Percentiles rank a stretch among this genome's conserved stretches.
phyloP scores from a whole-genome alignment of 495 filamentous ascomycete genomes.

The Parathielavia hyrcaniae region DNA sequence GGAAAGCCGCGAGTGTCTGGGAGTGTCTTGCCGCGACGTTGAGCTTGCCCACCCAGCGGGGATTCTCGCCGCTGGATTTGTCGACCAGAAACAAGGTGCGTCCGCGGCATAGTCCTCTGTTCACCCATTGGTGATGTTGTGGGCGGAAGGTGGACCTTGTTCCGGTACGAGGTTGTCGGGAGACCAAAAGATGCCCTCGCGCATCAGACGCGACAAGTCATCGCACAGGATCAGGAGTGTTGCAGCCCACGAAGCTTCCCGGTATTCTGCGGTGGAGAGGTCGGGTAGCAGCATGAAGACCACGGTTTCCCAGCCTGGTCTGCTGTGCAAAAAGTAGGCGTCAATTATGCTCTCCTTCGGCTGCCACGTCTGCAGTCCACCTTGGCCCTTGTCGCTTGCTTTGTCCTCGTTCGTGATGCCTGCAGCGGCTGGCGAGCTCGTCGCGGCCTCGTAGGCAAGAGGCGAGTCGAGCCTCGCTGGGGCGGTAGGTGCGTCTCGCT shows the following conservation, averaged over 20 bases:
- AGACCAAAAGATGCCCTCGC: constrained; percentile 9
- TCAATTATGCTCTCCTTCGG: no score
- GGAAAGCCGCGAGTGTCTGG: not conserved
- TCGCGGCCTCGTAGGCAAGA: no score
- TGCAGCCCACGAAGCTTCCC: not conserved
- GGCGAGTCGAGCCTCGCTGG: no score
- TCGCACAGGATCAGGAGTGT: not conserved
- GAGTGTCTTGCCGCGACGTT: not conserved
- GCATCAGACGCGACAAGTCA: not conserved
- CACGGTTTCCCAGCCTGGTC: no score
- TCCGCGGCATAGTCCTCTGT: no score
- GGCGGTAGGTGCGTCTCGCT: no score
- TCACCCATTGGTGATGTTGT: no score
- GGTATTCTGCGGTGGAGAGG: not conserved
- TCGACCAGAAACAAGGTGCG: not conserved
- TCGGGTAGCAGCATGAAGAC: no score
- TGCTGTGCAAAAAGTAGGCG: no score
- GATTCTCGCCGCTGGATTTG: not conserved
- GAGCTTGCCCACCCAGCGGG: not conserved
- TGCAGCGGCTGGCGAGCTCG: not conserved
- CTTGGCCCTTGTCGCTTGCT: no score
- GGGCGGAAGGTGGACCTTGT: not conserved
- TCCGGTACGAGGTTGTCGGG: not conserved
- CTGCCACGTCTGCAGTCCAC: no score
- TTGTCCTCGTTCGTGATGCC: no score